A percentile compares a stretch with the other conserved stretches of the same genome.
Conservation (phyloP, 345 rosid species). For the Leavenworthia alabamica region DNA sequence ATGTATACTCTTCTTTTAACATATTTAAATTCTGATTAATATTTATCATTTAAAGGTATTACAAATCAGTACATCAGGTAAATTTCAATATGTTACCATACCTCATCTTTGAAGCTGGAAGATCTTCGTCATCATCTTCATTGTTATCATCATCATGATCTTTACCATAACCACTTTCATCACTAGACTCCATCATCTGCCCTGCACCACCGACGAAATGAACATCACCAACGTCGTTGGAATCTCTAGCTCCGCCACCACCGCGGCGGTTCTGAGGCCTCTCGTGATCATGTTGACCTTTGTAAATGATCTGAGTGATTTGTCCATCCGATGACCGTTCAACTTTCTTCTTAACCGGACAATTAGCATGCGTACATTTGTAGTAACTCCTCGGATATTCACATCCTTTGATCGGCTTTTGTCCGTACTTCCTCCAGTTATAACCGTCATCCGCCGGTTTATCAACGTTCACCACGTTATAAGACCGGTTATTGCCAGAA, state of each 20-base stretch:
- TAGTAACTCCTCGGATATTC: slow-evolving; percentile 96
- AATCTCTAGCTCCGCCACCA: slow-evolving; percentile 30
- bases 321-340: slow-evolving; percentile 86
- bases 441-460: slow-evolving; percentile 92
- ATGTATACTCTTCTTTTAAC: not conserved
- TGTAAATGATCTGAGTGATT: slow-evolving; percentile 86
- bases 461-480: slow-evolving; percentile 40
- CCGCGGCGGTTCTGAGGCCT: slow-evolving; percentile 65
- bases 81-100: slow-evolving; percentile 7
- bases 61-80: not conserved
- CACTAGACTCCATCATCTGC: slow-evolving; percentile 27
- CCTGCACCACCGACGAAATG: slow-evolving; percentile 22
- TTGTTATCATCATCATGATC: slow-evolving; percentile 38
- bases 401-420: slow-evolving; percentile 92
- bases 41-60: too few species aligned
- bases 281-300: slow-evolving; percentile 89
- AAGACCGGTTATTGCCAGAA: slow-evolving; percentile 26
- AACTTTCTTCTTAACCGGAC: slow-evolving; percentile 89
- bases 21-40: not conserved
- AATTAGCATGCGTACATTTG: slow-evolving; percentile 71
- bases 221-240: slow-evolving; percentile 19
- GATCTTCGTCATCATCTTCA: slow-evolving; percentile 44
- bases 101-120: slow-evolving; percentile 60
- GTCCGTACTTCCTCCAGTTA: slow-evolving; percentile 95
- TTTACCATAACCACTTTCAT: slow-evolving; percentile 32